Base-by-base conservation (phyloP, 2,329 filamentous ascomycete species). In the Juglanconis sp. region DNA sequence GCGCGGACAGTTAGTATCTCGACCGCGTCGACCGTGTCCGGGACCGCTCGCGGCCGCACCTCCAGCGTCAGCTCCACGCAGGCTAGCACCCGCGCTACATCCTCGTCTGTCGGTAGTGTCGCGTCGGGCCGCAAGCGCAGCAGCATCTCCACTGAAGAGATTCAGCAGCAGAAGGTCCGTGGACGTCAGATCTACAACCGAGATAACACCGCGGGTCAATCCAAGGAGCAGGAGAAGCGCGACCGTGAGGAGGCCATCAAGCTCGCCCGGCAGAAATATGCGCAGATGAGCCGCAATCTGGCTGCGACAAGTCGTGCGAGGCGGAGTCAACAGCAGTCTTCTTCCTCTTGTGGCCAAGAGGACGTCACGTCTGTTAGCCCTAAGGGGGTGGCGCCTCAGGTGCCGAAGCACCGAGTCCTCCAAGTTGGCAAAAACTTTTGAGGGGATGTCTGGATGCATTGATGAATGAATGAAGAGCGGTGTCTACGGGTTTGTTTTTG, bases 211-310 rank as follows among this genome's bases (percentile, higher is more conserved):
- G 74, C 74, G 62, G 70, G 71, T 1, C 75, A 76, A 47, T 79
- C 80, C 50, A 79, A 79, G 53, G 79, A 84, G 63, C 77, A 76
- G 9, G 84, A 85, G 69, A 81, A 76, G 65, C 76, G 76, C 8
- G 81, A 83, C 62, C 79, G 84, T 38, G 84, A 87, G 65, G 71
- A 74, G 52, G 75, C 77, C 42, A 80, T 84, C 13, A 84, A 80
- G 67, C 67, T 76, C 57, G 84, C 85, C 7, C 77, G 86, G 49
- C 80, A 85, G 66, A 77, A 85, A 66, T 86, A 86, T 31, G 85
- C 86, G 9, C 84, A 88, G 71, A 78, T 82, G 67, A 85, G 83
- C 57, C 79, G 85, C 57, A 76, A 79, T 68, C 78, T 82, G 84
- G 84, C 84, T 10, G 83, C 86, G 68, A 85, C 81, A 72, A 81